Percentiles rank a stretch among this genome's conserved stretches.
These are phyloP conservation scores for Ruellia speciosa DNA, from an alignment of 305 asterid genomes.

Conservation along the genomic window DNA sequence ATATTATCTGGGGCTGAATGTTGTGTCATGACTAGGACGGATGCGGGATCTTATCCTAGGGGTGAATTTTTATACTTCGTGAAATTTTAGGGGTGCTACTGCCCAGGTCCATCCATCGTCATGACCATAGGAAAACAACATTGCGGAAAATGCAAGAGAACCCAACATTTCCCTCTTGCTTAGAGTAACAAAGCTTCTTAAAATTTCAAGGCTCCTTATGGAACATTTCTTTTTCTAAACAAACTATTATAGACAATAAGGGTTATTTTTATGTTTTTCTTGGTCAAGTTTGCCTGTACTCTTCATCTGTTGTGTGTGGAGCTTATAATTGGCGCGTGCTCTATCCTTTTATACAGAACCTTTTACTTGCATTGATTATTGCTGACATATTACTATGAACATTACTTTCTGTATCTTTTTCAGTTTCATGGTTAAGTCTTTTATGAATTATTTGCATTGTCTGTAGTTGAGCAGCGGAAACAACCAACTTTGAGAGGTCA, in stretches of 20 bases:
- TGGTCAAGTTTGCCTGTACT: too few relatives aligned
- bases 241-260: too few relatives aligned
- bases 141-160: too few relatives aligned
- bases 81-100: too few relatives aligned
- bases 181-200: neutral
- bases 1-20: too few relatives aligned
- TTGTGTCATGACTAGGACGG: too few relatives aligned
- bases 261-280: too few relatives aligned
- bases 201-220: neutral
- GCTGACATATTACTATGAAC: neutral
- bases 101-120: too few relatives aligned
- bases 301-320: slow-evolving; percentile 11
- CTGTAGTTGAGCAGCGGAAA: slow-evolving; percentile 82
- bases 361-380: neutral
- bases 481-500: slow-evolving; percentile 67
- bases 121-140: too few relatives aligned
- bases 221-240: neutral
- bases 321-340: slow-evolving; percentile 6
- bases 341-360: slow-evolving; percentile 1
- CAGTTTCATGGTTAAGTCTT: slow-evolving; percentile 4
- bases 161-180: neutral
- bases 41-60: neutral
- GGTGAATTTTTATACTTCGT: neutral
- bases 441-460: slow-evolving; percentile 13
- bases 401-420: neutral